Evolutionary conservation across 2,329 filamentous ascomycete species (phyloP).

Genomic region (Fusarium ramigenum): DNA sequence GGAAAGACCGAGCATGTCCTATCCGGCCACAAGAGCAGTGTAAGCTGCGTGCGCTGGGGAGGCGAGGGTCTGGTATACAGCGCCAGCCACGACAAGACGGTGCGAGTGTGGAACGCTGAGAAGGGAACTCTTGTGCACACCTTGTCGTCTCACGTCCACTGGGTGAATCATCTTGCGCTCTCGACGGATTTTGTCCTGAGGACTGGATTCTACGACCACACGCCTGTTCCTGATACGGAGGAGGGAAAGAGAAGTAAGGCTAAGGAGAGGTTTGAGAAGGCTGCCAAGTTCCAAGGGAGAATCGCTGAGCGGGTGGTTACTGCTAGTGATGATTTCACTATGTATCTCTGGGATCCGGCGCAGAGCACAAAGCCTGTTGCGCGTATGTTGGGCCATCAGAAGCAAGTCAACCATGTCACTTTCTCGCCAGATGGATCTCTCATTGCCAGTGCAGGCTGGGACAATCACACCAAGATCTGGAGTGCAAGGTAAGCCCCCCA

Average conservation of each 20-base stretch:
- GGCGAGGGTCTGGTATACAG: slow-evolving; percentile 88
- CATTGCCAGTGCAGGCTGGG: slow-evolving; percentile 89
- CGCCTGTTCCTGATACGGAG: slow-evolving; percentile 70
- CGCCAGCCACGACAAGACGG: slow-evolving; percentile 87
- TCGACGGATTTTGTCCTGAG: slow-evolving; percentile 91
- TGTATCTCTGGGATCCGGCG: slow-evolving; percentile 92
- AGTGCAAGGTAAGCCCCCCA: slow-evolving; percentile 67
- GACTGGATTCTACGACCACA: slow-evolving; percentile 88
- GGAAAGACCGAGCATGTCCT: slow-evolving; percentile 83
- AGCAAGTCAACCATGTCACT: slow-evolving; percentile 94
- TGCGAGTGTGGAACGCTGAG: slow-evolving; percentile 87
- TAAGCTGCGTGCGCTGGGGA: slow-evolving; percentile 94
- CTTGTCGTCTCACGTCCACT: slow-evolving; percentile 85
- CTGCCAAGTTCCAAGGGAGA: slow-evolving; percentile 78
- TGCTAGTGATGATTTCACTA: slow-evolving; percentile 94
- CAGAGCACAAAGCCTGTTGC: slow-evolving; percentile 83
- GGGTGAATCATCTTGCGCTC: slow-evolving; percentile 93
- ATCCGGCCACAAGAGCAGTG: slow-evolving; percentile 86
- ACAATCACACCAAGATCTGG: slow-evolving; percentile 96
- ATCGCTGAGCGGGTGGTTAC: slow-evolving; percentile 87
- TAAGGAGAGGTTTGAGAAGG: slow-evolving; percentile 84
- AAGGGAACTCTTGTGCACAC: slow-evolving; percentile 84
- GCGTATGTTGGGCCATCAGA: slow-evolving; percentile 92
- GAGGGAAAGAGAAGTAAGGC: slow-evolving; percentile 80
- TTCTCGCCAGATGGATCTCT: slow-evolving; percentile 91